A percentile compares a stretch with the other conserved stretches of the same genome.
These are phyloP conservation scores for Russula olivacea DNA, from an alignment of 768 basidiomycete genomes.

Conservation along the genomic window DNA sequence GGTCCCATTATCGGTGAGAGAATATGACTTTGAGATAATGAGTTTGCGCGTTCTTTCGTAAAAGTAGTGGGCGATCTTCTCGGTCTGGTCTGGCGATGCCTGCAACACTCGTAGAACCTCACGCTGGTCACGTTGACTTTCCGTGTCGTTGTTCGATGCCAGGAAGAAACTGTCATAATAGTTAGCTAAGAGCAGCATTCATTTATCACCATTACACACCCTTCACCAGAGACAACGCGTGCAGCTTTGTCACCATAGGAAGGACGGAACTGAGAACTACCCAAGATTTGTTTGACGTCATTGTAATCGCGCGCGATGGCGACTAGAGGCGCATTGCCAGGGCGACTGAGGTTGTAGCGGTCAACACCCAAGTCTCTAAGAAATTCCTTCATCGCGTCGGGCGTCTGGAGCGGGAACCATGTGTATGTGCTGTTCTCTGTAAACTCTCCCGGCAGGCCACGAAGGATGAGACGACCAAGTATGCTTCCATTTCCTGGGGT, in stretches of 20 bases:
- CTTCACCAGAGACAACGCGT: constrained; percentile 51
- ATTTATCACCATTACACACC: constrained; percentile 38
- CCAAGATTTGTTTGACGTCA: constrained; percentile 49
- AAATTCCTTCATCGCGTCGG: constrained; percentile 55
- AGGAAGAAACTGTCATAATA: constrained; percentile 55
- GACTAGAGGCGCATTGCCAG: constrained; percentile 31
- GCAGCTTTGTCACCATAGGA: constrained; percentile 47
- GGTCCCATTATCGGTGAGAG: constrained; percentile 49
- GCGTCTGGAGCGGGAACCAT: constrained; percentile 87
- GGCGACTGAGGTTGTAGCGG: constrained; percentile 52
- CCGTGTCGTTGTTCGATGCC: constrained; percentile 37
- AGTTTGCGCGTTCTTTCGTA: constrained; percentile 56
- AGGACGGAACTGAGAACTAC: constrained; percentile 41
- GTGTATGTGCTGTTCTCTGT: constrained; percentile 67
- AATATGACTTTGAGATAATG: constrained; percentile 48
- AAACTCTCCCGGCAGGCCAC: constrained; percentile 66
- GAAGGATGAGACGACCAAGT: constrained; percentile 66
- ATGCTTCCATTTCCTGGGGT: constrained; percentile 74
- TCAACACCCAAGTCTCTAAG: constrained; percentile 50
- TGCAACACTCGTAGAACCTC: constrained; percentile 45
- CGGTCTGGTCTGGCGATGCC: constrained; percentile 42
- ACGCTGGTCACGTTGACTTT: constrained; percentile 41
- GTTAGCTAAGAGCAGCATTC: neutral
- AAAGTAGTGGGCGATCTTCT: constrained; percentile 56
- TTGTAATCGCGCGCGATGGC: constrained; percentile 42